Conservation (phyloP, 441 rosid genomes). For the Dalechampia spathulata region DNA sequence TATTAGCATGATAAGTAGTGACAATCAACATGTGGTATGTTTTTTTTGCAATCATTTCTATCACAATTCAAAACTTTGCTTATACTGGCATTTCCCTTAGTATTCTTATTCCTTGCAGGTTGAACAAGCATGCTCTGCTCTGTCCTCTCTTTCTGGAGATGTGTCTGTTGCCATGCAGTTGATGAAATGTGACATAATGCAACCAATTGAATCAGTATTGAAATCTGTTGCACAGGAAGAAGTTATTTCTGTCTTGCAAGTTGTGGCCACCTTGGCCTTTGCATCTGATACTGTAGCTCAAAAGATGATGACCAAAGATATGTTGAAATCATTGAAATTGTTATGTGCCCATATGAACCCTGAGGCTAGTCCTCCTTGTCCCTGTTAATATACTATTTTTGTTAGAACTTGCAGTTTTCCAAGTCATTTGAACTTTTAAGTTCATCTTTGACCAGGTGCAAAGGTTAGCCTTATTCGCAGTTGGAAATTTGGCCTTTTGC, state of each 20-base stretch:
- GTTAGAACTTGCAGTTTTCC: conserved; percentile 9
- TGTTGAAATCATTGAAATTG: conserved; percentile 66
- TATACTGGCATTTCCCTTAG: conserved; percentile 17
- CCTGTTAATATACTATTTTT: conserved; percentile 2
- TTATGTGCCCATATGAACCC: conserved; percentile 75
- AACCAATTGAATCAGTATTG: conserved; percentile 78
- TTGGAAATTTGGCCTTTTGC: conserved; percentile 95
- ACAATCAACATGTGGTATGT: conserved; percentile 82
- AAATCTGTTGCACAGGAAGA: conserved; percentile 67
- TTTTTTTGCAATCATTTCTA: conserved; percentile 17
- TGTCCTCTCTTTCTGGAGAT: conserved; percentile 92
- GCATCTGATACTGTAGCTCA: conserved; percentile 79
- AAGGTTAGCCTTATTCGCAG: conserved; percentile 79
- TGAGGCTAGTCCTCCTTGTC: conserved; percentile 45
- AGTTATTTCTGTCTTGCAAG: conserved; percentile 84
- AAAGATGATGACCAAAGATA: conserved; percentile 82
- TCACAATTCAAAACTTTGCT: neutral
- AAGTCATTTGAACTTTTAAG: conserved; percentile 12
- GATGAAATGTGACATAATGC: conserved; percentile 96
- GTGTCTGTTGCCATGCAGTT: conserved; percentile 83
- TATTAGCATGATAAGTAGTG: conserved; percentile 97
- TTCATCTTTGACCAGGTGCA: conserved; percentile 58
- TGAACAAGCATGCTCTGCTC: conserved; percentile 91
- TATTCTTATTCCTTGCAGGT: conserved; percentile 50
- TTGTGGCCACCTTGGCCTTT: conserved; percentile 81